Evolutionary conservation across 1,139 yeast genomes (phyloP).

Genomic region (Trichomonascaceae sp.): DNA sequence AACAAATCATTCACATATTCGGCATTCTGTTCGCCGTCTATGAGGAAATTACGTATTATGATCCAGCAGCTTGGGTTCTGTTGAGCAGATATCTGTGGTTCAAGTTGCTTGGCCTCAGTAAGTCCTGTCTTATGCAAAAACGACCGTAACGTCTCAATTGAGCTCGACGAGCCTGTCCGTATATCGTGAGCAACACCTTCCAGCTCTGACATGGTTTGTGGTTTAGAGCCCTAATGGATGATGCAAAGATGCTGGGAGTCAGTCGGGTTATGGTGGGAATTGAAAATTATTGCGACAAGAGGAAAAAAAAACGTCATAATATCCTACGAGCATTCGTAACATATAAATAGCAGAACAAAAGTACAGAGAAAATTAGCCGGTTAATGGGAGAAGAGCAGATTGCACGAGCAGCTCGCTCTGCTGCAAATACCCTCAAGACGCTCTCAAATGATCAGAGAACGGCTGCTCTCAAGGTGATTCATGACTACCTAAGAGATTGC

Average conservation of each 20-base stretch:
- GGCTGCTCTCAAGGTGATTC: constrained; percentile 61
- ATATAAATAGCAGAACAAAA: neutral
- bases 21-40: neutral
- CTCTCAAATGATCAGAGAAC: constrained; percentile 69
- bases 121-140: neutral
- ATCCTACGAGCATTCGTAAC: neutral
- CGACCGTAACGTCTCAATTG: constrained; percentile 3
- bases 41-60: constrained; percentile 1
- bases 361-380: neutral
- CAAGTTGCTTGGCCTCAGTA: neutral
- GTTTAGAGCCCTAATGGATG: neutral
- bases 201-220: neutral
- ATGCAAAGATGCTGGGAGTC: neutral
- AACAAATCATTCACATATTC: neutral
- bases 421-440: constrained; percentile 77
- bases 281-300: neutral
- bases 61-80: constrained; percentile 3
- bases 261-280: neutral
- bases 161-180: neutral
- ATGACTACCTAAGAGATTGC: constrained; percentile 53
- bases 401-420: constrained; percentile 70
- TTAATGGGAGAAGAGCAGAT: constrained; percentile 54
- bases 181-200: neutral
- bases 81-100: neutral
- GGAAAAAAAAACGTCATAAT: neutral